Evolutionary conservation across 805 yeast species (phyloP).

Genomic region (Myxozyma melibiosi): DNA sequence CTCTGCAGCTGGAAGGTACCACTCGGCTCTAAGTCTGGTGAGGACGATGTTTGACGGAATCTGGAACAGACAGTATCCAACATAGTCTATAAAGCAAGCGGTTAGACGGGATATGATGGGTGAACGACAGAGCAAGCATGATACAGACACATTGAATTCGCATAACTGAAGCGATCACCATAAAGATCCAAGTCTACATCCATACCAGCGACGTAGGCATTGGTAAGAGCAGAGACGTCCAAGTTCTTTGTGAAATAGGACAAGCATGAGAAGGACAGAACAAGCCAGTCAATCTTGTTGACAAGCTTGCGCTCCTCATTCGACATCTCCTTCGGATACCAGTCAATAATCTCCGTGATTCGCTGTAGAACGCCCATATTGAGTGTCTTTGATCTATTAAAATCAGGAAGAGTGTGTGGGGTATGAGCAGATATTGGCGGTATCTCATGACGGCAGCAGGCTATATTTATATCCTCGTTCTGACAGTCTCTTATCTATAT

Average conservation of each 20-base stretch:
- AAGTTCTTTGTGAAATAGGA: slow-evolving; percentile 71
- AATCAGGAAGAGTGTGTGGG: too few relatives aligned
- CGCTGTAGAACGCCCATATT: neutral
- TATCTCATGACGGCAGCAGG: too few relatives aligned
- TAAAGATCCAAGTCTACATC: slow-evolving; percentile 54
- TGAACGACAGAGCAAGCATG: slow-evolving; percentile 47
- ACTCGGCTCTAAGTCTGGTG: slow-evolving; percentile 45
- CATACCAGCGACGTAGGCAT: slow-evolving; percentile 72
- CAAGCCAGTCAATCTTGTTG: slow-evolving; percentile 57
- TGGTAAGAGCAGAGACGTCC: slow-evolving; percentile 61
- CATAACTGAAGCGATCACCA: slow-evolving; percentile 62
- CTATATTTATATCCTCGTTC: too few relatives aligned
- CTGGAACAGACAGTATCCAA: slow-evolving; percentile 44
- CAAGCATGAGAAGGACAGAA: slow-evolving; percentile 58
- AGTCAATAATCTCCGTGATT: slow-evolving; percentile 20
- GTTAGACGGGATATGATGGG: neutral
- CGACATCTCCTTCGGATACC: slow-evolving; percentile 38
- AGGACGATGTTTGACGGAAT: slow-evolving; percentile 44
- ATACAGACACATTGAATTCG: slow-evolving; percentile 51
- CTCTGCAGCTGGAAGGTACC: slow-evolving; percentile 46
- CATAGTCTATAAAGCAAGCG: slow-evolving; percentile 27
- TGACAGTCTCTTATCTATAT: too few relatives aligned
- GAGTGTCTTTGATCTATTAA: too few relatives aligned
- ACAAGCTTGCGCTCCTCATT: slow-evolving; percentile 52
- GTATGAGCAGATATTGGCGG: too few relatives aligned